Evolutionary conservation across 164 flowering plant genomes (phyloP).

Genomic region (Chimonanthus salicifolius): DNA sequence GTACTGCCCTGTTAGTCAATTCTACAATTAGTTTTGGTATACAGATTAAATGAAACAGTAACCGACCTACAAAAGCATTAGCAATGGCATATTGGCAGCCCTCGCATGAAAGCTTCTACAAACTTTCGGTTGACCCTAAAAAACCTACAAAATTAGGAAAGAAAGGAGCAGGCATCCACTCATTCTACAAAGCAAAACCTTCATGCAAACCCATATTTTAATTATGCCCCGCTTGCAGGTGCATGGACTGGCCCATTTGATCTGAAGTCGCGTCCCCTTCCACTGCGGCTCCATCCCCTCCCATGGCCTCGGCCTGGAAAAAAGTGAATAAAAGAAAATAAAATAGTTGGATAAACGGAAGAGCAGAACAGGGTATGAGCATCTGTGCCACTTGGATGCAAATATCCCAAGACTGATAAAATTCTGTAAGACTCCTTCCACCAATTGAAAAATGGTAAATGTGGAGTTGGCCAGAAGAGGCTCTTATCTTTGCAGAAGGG

Average conservation of each 20-base stretch:
- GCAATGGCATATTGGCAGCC: not conserved
- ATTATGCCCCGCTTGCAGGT: not conserved
- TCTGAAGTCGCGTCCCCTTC: constrained; percentile 5
- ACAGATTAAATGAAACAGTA: not conserved
- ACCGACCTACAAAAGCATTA: constrained; percentile 8
- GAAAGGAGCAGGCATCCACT: not conserved
- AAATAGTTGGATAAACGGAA: not conserved
- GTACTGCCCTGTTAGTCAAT: constrained; percentile 25
- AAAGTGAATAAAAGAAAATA: not conserved
- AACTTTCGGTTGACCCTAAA: not conserved
- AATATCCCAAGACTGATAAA: not conserved
- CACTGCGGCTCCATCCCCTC: constrained; percentile 4
- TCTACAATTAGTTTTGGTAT: constrained; percentile 14
- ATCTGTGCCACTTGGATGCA: not conserved
- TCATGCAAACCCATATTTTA: constrained; percentile 6
- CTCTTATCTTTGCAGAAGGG: too few species aligned
- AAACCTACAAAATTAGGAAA: not conserved
- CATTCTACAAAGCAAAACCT: constrained; percentile 7
- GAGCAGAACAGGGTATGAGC: not conserved
- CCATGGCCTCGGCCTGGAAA: constrained; percentile 6
- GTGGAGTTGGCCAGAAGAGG: too few species aligned
- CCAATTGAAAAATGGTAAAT: too few species aligned
- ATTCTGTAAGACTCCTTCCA: too few species aligned
- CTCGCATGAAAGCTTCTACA: not conserved
- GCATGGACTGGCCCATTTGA: constrained; percentile 4